Evolutionary conservation across 192 early-diverging fungal genomes (phyloP), one percentile per base, ranked within the genome.

Genomic region (Coemansia sp.): DNA sequence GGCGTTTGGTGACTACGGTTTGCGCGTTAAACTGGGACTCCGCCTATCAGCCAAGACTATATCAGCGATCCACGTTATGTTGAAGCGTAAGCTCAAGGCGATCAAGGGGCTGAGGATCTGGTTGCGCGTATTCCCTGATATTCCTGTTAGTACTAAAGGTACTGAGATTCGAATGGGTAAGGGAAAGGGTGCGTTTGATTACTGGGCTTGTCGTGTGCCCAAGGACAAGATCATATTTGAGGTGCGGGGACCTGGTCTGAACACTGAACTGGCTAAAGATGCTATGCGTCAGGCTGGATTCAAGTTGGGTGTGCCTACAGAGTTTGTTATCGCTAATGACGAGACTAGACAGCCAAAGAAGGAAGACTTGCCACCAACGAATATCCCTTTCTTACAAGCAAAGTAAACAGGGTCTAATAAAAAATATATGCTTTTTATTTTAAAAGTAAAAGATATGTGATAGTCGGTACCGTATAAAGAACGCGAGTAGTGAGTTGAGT

Each of bases 151-250:
- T 0, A 89, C 89, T 39, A 97, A 97, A 72, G 93, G 93, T 33
- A 91, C 89, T 33, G 97, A 96, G 79, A 87, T 89, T 43, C 89
- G 97, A 84, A 98, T 98, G 97, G 97, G 97, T 68, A 96, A 96
- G 83, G 97, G 97, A 69, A 98, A 98, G 74, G 96, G 96, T 69
- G 85, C 90, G 39, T 88, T 97, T 55, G 95, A 97, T 49, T 96
- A 92, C 84, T 97, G 89, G 89, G 94, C 93, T 1, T 94, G 92
- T 63, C 91, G 94, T 64, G 94, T 97, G 5, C 88, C 92, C 37
- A 87, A 90, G 76, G 94, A 94, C 65, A 88, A 92, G 53, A 92
- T 98, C 65, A 81, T 98, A 43, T 90, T 98, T 74, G 96, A 98
- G 77, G 86, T 98, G 44, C 80, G 83, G 39, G 90, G 88, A 9